Percentiles rank a stretch among this genome's conserved stretches.
phyloP scores from a whole-genome alignment of 2,329 filamentous ascomycete species.

The Xylariaceae sp. region DNA sequence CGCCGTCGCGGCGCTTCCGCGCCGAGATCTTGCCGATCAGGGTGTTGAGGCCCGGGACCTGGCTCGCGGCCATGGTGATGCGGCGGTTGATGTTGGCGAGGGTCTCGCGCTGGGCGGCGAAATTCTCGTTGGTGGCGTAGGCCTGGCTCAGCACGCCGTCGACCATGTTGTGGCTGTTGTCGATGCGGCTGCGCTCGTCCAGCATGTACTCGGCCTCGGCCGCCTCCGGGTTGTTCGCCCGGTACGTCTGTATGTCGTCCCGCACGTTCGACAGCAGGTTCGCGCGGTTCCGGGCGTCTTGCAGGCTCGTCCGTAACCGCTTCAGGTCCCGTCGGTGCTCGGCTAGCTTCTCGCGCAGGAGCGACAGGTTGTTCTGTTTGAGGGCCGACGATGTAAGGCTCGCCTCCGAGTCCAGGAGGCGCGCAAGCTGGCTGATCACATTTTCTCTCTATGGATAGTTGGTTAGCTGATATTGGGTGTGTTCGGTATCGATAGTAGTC shows the following conservation, averaged over 20 bases:
- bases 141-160: constrained; percentile 93
- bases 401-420: constrained; percentile 91
- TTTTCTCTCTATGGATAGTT: constrained; percentile 70
- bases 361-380: constrained; percentile 94
- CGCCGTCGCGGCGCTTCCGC: constrained; percentile 91
- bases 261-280: constrained; percentile 91
- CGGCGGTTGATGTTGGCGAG: constrained; percentile 85
- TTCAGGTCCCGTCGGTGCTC: constrained; percentile 84
- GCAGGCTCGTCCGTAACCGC: constrained; percentile 72
- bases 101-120: constrained; percentile 83
- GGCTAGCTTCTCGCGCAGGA: constrained; percentile 85
- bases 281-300: constrained; percentile 79
- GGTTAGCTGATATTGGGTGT: constrained; percentile 18
- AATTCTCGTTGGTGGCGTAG: constrained; percentile 94
- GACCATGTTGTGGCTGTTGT: constrained; percentile 85
- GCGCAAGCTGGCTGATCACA: constrained; percentile 78
- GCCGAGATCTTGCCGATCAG: constrained; percentile 91
- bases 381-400: constrained; percentile 84
- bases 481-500: neutral
- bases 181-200: constrained; percentile 80
- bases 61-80: constrained; percentile 85
- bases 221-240: constrained; percentile 75
- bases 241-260: constrained; percentile 89
- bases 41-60: constrained; percentile 90
- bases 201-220: constrained; percentile 98